phyloP scores from a whole-genome alignment of 106 monocot species.

The Platanthera zijinensis region DNA sequence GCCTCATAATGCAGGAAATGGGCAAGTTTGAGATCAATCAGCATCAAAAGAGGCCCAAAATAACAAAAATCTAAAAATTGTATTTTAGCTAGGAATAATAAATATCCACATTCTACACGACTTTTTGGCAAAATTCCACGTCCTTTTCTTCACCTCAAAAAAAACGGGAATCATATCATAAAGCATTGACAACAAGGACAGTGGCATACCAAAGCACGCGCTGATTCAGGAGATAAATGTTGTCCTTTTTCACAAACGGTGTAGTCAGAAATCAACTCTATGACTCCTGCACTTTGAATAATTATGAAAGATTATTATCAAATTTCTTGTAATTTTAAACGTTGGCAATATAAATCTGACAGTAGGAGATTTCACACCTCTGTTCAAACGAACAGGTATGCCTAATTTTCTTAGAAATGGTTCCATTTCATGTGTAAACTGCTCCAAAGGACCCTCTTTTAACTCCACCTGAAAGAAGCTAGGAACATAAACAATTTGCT shows the following conservation, averaged over 20 bases:
- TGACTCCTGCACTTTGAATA: constrained; percentile 41
- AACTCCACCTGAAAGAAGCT: constrained; percentile 60
- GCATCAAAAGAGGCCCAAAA: too few relatives aligned
- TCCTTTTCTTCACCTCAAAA: too few relatives aligned
- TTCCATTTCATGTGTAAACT: constrained; percentile 97
- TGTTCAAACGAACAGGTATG: constrained; percentile 79
- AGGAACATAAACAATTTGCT: not conserved
- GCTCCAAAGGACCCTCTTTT: constrained; percentile 83
- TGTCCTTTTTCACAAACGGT: constrained; percentile 87
- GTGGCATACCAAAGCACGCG: constrained; percentile 62
- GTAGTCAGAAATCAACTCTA: constrained; percentile 83
- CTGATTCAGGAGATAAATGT: constrained; percentile 72
- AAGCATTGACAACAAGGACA: not conserved
- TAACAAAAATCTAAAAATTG: too few relatives aligned
- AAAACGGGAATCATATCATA: too few relatives aligned
- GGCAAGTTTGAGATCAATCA: too few relatives aligned
- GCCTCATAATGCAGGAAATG: too few relatives aligned
- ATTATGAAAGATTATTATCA: not conserved
- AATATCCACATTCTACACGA: too few relatives aligned
- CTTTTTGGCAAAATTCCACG: too few relatives aligned
- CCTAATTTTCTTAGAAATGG: constrained; percentile 89
- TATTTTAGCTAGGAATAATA: too few relatives aligned
- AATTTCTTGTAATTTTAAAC: not conserved
- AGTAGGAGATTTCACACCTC: constrained; percentile 36
- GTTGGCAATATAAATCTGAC: not conserved